Evolutionary conservation across 352 stramenopile species (phyloP).

Genomic region (Blastocystis sp.): DNA sequence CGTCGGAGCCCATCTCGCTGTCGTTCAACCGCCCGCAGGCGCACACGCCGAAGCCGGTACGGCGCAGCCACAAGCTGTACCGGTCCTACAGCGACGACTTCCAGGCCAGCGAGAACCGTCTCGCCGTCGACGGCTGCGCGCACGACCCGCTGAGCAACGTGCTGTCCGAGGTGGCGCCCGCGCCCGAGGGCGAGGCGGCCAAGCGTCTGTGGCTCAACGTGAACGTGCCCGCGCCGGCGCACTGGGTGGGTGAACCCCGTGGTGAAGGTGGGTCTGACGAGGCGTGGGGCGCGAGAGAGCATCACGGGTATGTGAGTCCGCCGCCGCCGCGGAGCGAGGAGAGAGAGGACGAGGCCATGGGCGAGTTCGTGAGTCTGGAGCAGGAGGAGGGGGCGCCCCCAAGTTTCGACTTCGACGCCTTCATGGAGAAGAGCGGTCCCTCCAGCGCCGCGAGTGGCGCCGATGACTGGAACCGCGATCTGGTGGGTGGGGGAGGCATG

Average conservation of each 20-base stretch:
- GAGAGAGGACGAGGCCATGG: not conserved
- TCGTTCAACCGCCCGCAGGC: not conserved
- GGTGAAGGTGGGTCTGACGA: not conserved
- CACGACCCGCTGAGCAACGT: not conserved
- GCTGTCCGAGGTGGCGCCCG: not conserved
- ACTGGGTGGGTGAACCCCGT: not conserved
- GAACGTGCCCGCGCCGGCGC: not conserved
- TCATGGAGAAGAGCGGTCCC: not conserved
- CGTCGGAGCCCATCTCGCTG: not conserved
- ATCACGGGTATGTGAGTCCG: not conserved
- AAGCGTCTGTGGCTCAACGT: constrained; percentile 34
- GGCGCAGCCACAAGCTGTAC: constrained; percentile 4
- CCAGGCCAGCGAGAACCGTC: not conserved
- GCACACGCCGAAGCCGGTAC: not conserved
- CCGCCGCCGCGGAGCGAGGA: no score
- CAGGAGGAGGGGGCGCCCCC: not conserved
- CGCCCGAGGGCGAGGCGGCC: not conserved
- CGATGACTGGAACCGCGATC: not conserved
- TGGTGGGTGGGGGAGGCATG: not conserved
- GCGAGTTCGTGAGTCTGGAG: not conserved
- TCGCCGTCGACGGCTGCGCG: not conserved
- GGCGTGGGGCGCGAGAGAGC: not conserved
- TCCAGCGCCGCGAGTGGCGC: not conserved
- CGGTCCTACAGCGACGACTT: constrained; percentile 29
- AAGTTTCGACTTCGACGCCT: not conserved